Percentiles rank a stretch among this genome's conserved stretches.
These are phyloP conservation scores for Trichothecium roseum DNA, from an alignment of 2,329 filamentous ascomycete species.

Conservation along the genomic window DNA sequence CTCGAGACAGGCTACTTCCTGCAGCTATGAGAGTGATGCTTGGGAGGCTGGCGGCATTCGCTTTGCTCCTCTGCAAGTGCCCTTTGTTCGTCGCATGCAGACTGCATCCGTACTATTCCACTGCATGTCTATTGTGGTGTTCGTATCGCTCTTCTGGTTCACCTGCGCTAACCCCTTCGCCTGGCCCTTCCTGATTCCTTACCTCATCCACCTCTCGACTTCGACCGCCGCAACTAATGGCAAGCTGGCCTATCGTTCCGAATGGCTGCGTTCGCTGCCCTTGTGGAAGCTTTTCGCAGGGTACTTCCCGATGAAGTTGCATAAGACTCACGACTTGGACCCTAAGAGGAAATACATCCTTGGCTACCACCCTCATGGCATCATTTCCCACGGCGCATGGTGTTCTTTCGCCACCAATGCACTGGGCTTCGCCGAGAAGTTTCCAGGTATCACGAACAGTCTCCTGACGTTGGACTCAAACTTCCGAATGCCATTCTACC, in stretches of 20 bases:
- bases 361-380: constrained; percentile 94
- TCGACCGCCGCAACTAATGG: constrained; percentile 72
- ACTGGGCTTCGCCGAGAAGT: constrained; percentile 74
- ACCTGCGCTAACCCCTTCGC: constrained; percentile 83
- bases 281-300: constrained; percentile 85
- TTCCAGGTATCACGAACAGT: constrained; percentile 91
- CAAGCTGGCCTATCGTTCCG: constrained; percentile 61
- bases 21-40: constrained; percentile 16
- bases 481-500: constrained; percentile 86
- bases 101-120: constrained; percentile 70
- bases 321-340: constrained; percentile 72
- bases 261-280: constrained; percentile 60
- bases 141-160: constrained; percentile 77
- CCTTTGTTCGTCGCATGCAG: constrained; percentile 60
- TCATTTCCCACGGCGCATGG: constrained; percentile 94
- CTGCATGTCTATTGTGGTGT: constrained; percentile 58
- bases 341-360: constrained; percentile 89
- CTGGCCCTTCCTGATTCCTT: constrained; percentile 71
- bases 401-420: constrained; percentile 85
- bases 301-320: constrained; percentile 83
- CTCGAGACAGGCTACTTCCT: constrained; percentile 5
- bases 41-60: constrained; percentile 49
- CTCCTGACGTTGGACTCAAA: constrained; percentile 91
- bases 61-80: constrained; percentile 73
- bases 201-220: constrained; percentile 73